Base-by-base conservation (phyloP, 2,329 filamentous ascomycete genomes). In the Seiridium unicorne region DNA sequence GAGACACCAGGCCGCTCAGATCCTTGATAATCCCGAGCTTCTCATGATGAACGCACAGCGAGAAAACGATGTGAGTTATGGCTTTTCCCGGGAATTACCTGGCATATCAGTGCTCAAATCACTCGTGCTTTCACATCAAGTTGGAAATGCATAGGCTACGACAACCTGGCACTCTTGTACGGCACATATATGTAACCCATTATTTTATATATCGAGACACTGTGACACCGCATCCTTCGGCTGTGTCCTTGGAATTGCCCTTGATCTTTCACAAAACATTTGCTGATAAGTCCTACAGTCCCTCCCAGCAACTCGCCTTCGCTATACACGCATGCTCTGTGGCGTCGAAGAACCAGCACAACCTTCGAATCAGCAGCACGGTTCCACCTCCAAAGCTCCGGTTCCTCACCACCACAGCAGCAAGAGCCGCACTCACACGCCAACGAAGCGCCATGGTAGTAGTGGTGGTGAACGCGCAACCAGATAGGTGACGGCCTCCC, bases 31-130 rank as follows among this genome's bases (percentile, higher is more conserved):
- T 34, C 85, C 84, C 0, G 85, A 88, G 67, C 72, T 84, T 59
- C 73, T 89, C 53, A 83, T 86, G 77, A 85, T 85, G 76, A 80
- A 84, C 47, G 82, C 86, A 2, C 78, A 82, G 64, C 80, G 80
- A 63, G 76, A 77, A 36, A 77, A 78, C 38, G 81, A 86, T 65
- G 86, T 88, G 69, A 66, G 82, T 76, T 42, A 55, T 44, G 53
- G 38, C 54, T 34, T 48, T 61, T 40, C 13, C 38, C 38, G 38
- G 38, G 38, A 7, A 13, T 48, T n/a, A 10, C 3, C 46, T 18
- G 8, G 46, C n/a, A 18, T 18, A 8, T 48, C n/a, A 48, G n/a
- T 9, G 46, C 46, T 7, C 13, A 18, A 3, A 26, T 26, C 18
- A 26, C 18, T 26, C 18, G 18, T 26, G 18, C 18, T 26, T 26